A percentile compares a stretch with the other conserved stretches of the same genome.
Conservation (phyloP, 2,329 filamentous ascomycete species). For the Fusarium sp. region DNA sequence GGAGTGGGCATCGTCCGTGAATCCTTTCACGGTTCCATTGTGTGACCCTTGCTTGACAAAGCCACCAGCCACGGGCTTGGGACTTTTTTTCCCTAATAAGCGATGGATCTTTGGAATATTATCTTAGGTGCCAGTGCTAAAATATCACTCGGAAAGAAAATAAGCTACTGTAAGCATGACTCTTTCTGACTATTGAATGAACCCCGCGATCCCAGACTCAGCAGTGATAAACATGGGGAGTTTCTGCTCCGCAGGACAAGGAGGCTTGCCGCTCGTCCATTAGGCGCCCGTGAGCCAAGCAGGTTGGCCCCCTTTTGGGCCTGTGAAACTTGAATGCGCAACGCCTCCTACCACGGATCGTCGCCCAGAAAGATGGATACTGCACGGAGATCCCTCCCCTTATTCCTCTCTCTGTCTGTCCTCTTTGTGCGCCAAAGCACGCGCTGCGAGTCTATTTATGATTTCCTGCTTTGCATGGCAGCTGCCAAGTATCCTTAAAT, state of each 20-base stretch:
- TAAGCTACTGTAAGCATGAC: not conserved
- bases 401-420: constrained; percentile 8
- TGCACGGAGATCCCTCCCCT: constrained; percentile 8
- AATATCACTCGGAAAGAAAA: not conserved
- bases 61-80: not conserved
- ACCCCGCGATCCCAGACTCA: not conserved
- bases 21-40: not conserved
- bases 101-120: not conserved
- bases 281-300: constrained; percentile 21
- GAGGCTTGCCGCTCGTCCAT: constrained; percentile 20
- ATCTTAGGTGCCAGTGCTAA: not conserved
- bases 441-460: constrained; percentile 20
- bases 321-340: constrained; percentile 38
- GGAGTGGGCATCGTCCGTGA: constrained; percentile 7
- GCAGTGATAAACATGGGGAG: constrained; percentile 3
- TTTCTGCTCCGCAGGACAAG: constrained; percentile 2
- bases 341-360: constrained; percentile 39
- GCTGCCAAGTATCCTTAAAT: not conserved
- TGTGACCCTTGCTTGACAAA: not conserved
- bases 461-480: not conserved
- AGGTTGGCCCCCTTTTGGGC: constrained; percentile 1
- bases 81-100: not conserved
- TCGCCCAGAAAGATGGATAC: constrained; percentile 10
- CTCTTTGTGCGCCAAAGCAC: constrained; percentile 23
- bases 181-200: not conserved